Conservation (phyloP, 805 yeast species). For the Maudiozyma serrabonitensis region DNA sequence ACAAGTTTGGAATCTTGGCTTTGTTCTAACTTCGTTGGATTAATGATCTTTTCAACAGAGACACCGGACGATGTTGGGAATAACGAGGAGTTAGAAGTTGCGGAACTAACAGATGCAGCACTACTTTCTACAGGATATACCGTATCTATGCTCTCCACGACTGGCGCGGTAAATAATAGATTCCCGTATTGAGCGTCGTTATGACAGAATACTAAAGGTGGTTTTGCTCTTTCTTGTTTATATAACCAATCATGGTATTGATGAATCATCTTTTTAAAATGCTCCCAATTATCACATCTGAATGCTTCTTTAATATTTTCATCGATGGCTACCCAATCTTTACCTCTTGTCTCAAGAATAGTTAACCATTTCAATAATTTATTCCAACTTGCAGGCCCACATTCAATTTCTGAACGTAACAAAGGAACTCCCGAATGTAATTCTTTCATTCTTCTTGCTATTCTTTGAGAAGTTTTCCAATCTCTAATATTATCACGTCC, state of each 20-base stretch:
- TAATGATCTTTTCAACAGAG: slow-evolving; percentile 25
- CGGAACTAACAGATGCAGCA: slow-evolving; percentile 5
- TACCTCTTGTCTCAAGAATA: slow-evolving; percentile 31
- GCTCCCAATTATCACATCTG: slow-evolving; percentile 33
- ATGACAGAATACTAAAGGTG: slow-evolving; percentile 69
- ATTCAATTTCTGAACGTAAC: slow-evolving; percentile 41
- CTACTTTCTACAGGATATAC: not conserved
- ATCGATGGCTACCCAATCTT: slow-evolving; percentile 31
- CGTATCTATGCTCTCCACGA: slow-evolving; percentile 18
- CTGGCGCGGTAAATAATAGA: slow-evolving; percentile 56
- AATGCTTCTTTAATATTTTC: slow-evolving; percentile 31
- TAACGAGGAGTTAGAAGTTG: slow-evolving; percentile 20
- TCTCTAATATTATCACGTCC: slow-evolving; percentile 64
- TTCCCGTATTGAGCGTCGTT: slow-evolving; percentile 97
- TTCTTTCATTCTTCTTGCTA: slow-evolving; percentile 95
- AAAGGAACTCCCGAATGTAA: slow-evolving; percentile 73
- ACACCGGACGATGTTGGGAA: slow-evolving; percentile 24
- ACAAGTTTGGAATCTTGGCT: slow-evolving; percentile 64
- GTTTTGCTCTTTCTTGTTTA: slow-evolving; percentile 20
- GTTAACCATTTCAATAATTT: slow-evolving; percentile 63
- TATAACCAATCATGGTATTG: slow-evolving; percentile 58
- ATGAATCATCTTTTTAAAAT: slow-evolving; percentile 40
- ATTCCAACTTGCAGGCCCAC: slow-evolving; percentile 63
- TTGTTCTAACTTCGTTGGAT: slow-evolving; percentile 31
- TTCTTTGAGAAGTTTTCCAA: slow-evolving; percentile 66